These are phyloP conservation scores for Globisporangium radiosum DNA, from an alignment of 352 stramenopile genomes.

Conservation along the genomic window DNA sequence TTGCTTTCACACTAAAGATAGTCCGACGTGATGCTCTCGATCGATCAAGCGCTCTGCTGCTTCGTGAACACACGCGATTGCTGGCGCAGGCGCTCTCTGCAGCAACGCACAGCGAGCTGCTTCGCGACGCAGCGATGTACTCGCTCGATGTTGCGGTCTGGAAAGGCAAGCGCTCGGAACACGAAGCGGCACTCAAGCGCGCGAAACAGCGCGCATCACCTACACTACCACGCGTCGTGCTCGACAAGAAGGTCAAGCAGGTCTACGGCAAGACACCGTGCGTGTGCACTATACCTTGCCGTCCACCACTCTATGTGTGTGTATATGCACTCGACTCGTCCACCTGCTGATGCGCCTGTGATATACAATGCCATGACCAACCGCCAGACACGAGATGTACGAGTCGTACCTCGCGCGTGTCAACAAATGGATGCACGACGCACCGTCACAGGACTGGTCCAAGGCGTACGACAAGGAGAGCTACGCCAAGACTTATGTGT, in stretches of 20 bases:
- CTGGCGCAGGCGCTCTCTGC: neutral
- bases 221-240: conserved; percentile 17
- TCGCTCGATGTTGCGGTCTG: conserved; percentile 51
- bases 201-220: conserved; percentile 19
- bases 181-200: conserved; percentile 21
- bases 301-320: neutral
- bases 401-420: conserved; percentile 54
- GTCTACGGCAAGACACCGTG: conserved; percentile 57
- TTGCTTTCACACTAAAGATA: neutral
- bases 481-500: conserved; percentile 46
- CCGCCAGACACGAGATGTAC: conserved; percentile 58
- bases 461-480: conserved; percentile 50
- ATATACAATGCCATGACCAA: no score
- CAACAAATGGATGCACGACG: conserved; percentile 38
- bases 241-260: conserved; percentile 33
- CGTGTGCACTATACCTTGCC: neutral
- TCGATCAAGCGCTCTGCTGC: neutral
- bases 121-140: conserved; percentile 25
- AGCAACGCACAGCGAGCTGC: neutral
- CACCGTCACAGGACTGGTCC: conserved; percentile 35
- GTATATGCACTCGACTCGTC: neutral
- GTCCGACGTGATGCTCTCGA: no score
- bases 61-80: neutral
- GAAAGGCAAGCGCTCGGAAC: conserved; percentile 32
- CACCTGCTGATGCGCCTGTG: no score